A percentile compares a stretch with the other conserved stretches of the same genome.
Conservation (phyloP, 768 basidiomycete species). For the Lentinula raphanica region DNA sequence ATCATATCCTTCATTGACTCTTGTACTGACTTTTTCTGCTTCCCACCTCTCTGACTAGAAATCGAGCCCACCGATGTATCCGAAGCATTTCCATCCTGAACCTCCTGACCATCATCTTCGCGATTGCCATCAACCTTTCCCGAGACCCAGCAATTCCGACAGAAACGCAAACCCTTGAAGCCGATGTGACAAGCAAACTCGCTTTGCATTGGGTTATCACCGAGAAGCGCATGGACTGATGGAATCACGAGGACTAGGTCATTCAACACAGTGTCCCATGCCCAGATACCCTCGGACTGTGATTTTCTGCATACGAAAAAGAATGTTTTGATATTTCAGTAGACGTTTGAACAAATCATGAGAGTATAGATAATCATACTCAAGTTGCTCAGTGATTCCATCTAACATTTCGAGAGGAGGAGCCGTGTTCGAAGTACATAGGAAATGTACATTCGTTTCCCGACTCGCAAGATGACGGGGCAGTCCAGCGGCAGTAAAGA, state of each 20-base stretch:
- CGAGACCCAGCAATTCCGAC: conserved; percentile 10
- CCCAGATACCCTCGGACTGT: conserved; percentile 6
- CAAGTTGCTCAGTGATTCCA: conserved; percentile 14
- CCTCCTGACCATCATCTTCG: background rate
- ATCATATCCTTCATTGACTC: conserved; percentile 1
- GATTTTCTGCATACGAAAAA: background rate
- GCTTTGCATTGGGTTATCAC: conserved; percentile 6
- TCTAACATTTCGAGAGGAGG: conserved; percentile 28
- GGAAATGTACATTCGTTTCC: conserved; percentile 13
- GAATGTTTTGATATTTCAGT: too few relatives aligned
- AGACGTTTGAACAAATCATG: background rate
- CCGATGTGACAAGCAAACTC: conserved; percentile 9
- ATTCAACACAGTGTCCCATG: conserved; percentile 9
- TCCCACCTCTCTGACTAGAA: background rate
- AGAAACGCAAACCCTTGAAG: conserved; percentile 9
- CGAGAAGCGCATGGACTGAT: conserved; percentile 9
- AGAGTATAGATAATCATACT: conserved; percentile 11
- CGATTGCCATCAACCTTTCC: background rate
- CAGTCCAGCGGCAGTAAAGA: conserved; percentile 15
- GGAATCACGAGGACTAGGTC: conserved; percentile 14
- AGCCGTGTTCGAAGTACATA: conserved; percentile 21
- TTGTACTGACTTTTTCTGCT: background rate
- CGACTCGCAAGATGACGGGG: background rate
- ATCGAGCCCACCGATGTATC: background rate
- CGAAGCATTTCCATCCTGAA: background rate